phyloP scores from a whole-genome alignment of 805 yeast species.

The Blastobotrys mokoenaii region DNA sequence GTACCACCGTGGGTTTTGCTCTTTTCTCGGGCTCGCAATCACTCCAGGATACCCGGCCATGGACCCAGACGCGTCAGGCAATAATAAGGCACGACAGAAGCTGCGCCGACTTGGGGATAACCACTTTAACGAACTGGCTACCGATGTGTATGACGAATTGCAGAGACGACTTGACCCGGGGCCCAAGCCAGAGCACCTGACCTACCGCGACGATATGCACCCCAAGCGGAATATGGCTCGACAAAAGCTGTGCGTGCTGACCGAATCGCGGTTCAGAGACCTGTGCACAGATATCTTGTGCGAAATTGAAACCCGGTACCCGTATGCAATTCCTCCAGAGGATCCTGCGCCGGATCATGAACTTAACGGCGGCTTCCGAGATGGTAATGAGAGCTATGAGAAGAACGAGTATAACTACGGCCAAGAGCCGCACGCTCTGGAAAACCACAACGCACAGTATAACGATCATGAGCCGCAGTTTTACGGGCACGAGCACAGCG shows the following conservation, averaged over 20 bases:
- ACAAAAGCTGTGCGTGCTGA: conserved; percentile 77
- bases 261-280: conserved; percentile 76
- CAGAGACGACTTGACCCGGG: conserved; percentile 51
- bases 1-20: conserved; percentile 12
- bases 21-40: conserved; percentile 9
- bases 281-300: conserved; percentile 80
- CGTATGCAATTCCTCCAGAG: conserved; percentile 23
- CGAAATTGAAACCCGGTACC: conserved; percentile 74
- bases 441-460: too few species aligned
- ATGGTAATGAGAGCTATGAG: neutral
- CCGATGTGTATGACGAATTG: conserved; percentile 92
- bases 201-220: conserved; percentile 69
- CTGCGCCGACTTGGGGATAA: conserved; percentile 64
- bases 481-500: too few species aligned
- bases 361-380: too few species aligned
- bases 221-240: conserved; percentile 95
- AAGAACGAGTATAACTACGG: neutral
- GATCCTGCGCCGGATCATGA: too few species aligned
- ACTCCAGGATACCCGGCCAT: neutral
- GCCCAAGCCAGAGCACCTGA: conserved; percentile 39
- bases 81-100: conserved; percentile 68
- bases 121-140: conserved; percentile 83
- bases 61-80: neutral
- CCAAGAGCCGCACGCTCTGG: neutral
- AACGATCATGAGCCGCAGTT: too few species aligned